Percentiles rank a stretch among this genome's conserved stretches.
Conservation (phyloP, 176 grass and related monocot species). For the Areca catechu region DNA sequence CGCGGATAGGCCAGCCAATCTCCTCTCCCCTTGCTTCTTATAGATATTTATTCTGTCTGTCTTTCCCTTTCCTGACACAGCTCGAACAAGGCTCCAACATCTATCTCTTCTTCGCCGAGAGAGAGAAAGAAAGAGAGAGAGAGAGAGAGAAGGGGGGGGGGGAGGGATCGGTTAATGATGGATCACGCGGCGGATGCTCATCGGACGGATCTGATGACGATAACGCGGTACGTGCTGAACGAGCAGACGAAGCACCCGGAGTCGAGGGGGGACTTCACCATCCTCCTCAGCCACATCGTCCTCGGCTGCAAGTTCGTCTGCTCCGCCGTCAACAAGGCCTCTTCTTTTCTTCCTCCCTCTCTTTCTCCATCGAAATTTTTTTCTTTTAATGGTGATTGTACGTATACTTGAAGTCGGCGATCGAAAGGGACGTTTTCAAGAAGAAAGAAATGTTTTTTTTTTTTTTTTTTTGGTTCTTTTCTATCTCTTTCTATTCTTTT, state of each 20-base stretch:
- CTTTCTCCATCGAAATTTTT: neutral
- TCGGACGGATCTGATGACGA: slow-evolving; percentile 93
- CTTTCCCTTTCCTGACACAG: slow-evolving; percentile 8
- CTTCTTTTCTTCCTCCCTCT: neutral
- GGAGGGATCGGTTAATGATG: slow-evolving; percentile 24
- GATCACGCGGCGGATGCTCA: slow-evolving; percentile 72
- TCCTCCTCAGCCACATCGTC: slow-evolving; percentile 98
- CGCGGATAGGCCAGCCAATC: slow-evolving; percentile 33
- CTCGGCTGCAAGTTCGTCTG: slow-evolving; percentile 99
- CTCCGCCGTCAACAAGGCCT: slow-evolving; percentile 80
- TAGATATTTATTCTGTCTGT: too few species aligned
- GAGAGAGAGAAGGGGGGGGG: too few species aligned
- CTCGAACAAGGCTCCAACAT: too few species aligned
- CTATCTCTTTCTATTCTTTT: too few species aligned
- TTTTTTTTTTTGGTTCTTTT: too few species aligned
- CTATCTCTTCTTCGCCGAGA: neutral
- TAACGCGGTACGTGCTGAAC: slow-evolving; percentile 89
- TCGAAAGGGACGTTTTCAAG: too few species aligned
- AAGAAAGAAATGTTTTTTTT: too few species aligned
- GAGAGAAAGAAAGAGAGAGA: too few species aligned
- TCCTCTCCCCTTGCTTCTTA: neutral
- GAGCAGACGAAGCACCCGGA: slow-evolving; percentile 76
- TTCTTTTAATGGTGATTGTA: too few species aligned
- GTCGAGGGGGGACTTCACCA: slow-evolving; percentile 85
- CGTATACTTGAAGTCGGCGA: too few species aligned